Evolutionary conservation across 106 monocot genomes (phyloP), one percentile per base, ranked within the genome.

Genomic region (Ottelia alismoides): DNA sequence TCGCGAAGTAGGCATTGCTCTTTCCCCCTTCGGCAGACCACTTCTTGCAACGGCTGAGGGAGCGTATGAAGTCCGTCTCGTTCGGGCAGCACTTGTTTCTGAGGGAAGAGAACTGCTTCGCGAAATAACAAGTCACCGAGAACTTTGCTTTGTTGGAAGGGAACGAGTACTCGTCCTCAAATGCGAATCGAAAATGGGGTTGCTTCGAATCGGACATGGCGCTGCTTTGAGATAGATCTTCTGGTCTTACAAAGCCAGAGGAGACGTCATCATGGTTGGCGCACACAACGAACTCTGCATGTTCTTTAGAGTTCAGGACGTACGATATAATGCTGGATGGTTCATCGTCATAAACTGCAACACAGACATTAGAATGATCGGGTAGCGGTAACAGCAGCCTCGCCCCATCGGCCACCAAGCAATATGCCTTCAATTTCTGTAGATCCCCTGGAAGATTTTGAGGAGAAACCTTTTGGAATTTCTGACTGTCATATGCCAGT

Each of bases 1-100:
- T 96, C 2, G 89, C 88, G 65, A 96, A 96, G 55, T 89, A 96
- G 1, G 78, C 96, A 66, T 85, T 88, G 59, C 96, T 96, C 72
- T 96, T 96, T 52, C 96, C 96, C 56, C 96, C 96, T 75, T 89
- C 78, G 0, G 89, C 89, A 64, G 62, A 72, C 96, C 96, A 96
- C 64, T 56, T 76, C 76, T 67, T 85, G 61, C 96, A 89, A 19
- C 96, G 96, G 52, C 88, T 79, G 30, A 96, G 51, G 10, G 85
- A 85, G 49, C 76, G 63, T 31, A 96, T 62, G 59, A 67, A 81
- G 70, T 88, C 85, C 47, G 71, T 24, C 56, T 79, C 74, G 35
- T 60, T 67, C 45, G 81, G 78, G 61, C 84, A 96, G 62, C 84
- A 89, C 28, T 72, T 88, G 63, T 57, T 79, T 65, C 85, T 59